A percentile compares a stretch with the other conserved stretches of the same genome.
Conservation (phyloP, 148 eudicot genomes). For the Heliamphora exappendiculata region DNA sequence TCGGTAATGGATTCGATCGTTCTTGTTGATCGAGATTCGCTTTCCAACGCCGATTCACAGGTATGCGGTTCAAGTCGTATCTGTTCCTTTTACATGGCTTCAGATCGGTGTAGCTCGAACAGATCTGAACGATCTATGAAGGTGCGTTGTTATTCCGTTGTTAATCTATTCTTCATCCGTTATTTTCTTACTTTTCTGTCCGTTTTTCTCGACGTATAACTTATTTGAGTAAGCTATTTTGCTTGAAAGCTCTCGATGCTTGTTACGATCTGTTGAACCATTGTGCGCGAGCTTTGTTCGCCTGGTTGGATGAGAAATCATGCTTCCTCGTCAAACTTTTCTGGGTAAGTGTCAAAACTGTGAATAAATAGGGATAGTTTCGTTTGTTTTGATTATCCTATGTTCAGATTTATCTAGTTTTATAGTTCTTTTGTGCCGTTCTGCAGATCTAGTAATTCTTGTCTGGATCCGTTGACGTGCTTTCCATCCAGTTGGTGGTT, state of each 20-base stretch:
- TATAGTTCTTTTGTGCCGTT: too few species aligned
- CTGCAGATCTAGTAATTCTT: background rate
- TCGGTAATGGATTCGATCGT: slow-evolving; percentile 16
- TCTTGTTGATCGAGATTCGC: background rate
- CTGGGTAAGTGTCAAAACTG: background rate
- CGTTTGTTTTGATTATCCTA: too few species aligned
- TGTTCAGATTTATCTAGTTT: too few species aligned
- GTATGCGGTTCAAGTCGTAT: background rate
- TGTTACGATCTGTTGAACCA: background rate
- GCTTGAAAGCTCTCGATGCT: background rate
- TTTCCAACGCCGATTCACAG: background rate
- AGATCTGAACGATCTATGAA: background rate
- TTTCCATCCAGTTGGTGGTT: background rate
- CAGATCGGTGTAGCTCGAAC: background rate
- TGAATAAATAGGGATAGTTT: background rate
- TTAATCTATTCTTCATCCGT: too few species aligned
- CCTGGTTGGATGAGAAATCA: background rate
- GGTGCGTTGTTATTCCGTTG: background rate
- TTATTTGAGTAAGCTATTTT: background rate
- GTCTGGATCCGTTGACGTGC: background rate
- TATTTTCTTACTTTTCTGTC: background rate
- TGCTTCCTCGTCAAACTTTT: background rate
- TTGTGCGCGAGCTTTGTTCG: background rate
- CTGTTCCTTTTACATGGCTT: background rate
- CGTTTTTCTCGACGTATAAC: background rate